Percentiles rank a stretch among this genome's conserved stretches.
These are phyloP conservation scores for Syncephalastrum sp. DNA, from an alignment of 371 early-diverging fungal species.

Conservation along the genomic window DNA sequence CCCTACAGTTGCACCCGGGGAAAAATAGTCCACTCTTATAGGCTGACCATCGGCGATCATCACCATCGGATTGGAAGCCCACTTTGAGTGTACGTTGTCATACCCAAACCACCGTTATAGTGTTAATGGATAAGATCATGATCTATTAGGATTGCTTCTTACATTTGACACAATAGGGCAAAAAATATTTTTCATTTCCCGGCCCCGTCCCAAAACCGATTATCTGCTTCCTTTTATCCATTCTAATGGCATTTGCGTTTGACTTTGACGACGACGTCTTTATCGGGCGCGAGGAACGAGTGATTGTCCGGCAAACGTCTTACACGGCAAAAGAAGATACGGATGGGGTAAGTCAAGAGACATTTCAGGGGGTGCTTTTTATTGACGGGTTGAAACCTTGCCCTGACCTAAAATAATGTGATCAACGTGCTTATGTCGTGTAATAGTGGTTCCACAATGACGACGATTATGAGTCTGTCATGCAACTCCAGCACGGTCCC, in stretches of 20 bases:
- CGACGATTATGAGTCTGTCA: constrained; percentile 25
- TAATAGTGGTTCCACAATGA: constrained; percentile 41
- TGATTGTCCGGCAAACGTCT: constrained; percentile 18
- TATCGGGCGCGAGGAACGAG: constrained; percentile 24
- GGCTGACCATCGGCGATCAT: too few relatives aligned
- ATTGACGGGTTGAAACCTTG: background rate
- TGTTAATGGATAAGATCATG: too few relatives aligned
- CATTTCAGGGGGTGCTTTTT: background rate
- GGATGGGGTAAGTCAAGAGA: constrained; percentile 35
- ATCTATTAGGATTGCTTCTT: too few relatives aligned
- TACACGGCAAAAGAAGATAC: constrained; percentile 43
- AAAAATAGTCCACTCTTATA: too few relatives aligned
- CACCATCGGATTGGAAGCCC: too few relatives aligned
- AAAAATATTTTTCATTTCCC: too few relatives aligned
- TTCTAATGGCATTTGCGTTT: constrained; percentile 17
- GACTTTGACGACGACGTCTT: constrained; percentile 52
- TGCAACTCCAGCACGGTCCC: constrained; percentile 44
- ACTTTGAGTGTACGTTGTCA: too few relatives aligned
- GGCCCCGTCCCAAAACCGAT: too few relatives aligned
- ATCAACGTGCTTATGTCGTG: background rate
- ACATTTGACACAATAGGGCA: too few relatives aligned
- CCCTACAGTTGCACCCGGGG: too few relatives aligned
- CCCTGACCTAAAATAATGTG: constrained; percentile 3
- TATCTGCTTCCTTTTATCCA: background rate
- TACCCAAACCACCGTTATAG: too few relatives aligned